A percentile compares a stretch with the other conserved stretches of the same genome.
phyloP scores from a whole-genome alignment of 1,284 basidiomycete species.

The Naganishia albida region DNA sequence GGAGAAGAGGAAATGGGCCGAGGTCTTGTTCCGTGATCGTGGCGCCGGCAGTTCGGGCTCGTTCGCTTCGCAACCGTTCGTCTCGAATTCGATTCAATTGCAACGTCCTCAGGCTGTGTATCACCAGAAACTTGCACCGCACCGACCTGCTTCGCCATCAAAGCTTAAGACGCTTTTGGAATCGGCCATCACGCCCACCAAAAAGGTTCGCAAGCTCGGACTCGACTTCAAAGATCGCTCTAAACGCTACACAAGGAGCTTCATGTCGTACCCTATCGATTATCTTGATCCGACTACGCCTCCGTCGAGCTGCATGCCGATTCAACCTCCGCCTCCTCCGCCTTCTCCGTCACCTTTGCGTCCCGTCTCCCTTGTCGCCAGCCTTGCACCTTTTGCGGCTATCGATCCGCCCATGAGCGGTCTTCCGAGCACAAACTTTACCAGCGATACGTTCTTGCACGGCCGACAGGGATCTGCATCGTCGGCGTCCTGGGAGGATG shows the following conservation, averaged over 20 bases:
- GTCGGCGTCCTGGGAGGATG: conserved; percentile 15
- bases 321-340: conserved; percentile 6
- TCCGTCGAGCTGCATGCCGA: neutral
- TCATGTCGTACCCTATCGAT: conserved; percentile 26
- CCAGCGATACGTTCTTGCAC: conserved; percentile 14
- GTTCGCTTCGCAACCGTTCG: neutral
- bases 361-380: conserved; percentile 1
- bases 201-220: conserved; percentile 3
- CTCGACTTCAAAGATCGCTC: conserved; percentile 12
- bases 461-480: neutral
- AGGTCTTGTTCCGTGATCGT: neutral
- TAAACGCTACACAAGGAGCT: conserved; percentile 24
- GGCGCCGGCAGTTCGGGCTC: neutral
- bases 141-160: conserved; percentile 6
- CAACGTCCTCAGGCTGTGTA: neutral
- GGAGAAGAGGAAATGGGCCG: conserved; percentile 20
- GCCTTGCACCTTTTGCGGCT: conserved; percentile 6
- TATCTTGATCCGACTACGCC: conserved; percentile 12
- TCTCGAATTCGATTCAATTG: neutral
- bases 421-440: conserved; percentile 17
- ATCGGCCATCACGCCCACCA: conserved; percentile 13
- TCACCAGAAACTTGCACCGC: neutral
- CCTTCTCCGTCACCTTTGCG: conserved; percentile 12
- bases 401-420: conserved; percentile 16
- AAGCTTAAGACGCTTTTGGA: conserved; percentile 10